Percentiles rank a stretch among this genome's conserved stretches.
These are phyloP conservation scores for Calocera viscosa DNA, from an alignment of 768 basidiomycete species.

Conservation along the genomic window DNA sequence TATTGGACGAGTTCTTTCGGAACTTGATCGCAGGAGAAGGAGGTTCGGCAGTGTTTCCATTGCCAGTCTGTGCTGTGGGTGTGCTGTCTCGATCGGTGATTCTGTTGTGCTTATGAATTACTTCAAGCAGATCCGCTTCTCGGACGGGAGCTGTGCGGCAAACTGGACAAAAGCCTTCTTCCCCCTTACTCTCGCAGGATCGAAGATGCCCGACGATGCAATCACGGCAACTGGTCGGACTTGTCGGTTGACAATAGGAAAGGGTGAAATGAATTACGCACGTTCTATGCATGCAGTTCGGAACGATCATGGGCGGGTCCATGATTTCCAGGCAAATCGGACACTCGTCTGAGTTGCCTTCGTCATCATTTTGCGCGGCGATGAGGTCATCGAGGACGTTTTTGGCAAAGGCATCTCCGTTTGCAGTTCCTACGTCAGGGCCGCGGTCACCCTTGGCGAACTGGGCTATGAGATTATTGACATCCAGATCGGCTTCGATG, in stretches of 20 bases:
- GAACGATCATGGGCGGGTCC: slow-evolving; percentile 56
- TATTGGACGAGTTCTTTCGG: slow-evolving; percentile 70
- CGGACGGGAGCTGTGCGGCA: slow-evolving; percentile 35
- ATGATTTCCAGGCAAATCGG: slow-evolving; percentile 71
- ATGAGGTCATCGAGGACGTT: slow-evolving; percentile 42
- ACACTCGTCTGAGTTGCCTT: slow-evolving; percentile 49
- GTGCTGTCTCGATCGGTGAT: slow-evolving; percentile 14
- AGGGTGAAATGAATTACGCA: slow-evolving; percentile 26
- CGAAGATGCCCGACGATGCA: slow-evolving; percentile 69
- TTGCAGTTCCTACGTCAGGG: slow-evolving; percentile 20
- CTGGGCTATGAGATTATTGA: slow-evolving; percentile 46
- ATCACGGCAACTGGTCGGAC: slow-evolving; percentile 63
- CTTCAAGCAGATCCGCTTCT: slow-evolving; percentile 22
- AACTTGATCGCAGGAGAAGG: slow-evolving; percentile 39
- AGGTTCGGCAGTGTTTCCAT: slow-evolving; percentile 5
- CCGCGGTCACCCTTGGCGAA: slow-evolving; percentile 34
- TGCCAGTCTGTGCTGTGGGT: not conserved
- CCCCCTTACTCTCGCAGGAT: slow-evolving; percentile 52
- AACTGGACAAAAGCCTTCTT: slow-evolving; percentile 65
- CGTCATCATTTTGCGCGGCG: slow-evolving; percentile 30
- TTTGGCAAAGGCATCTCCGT: slow-evolving; percentile 42
- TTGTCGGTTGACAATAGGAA: not conserved
- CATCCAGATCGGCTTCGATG: slow-evolving; percentile 32
- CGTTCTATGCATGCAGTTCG: slow-evolving; percentile 68
- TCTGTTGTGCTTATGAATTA: slow-evolving; percentile 20